Base-by-base conservation (phyloP, 768 basidiomycete genomes). In the Collybiopsis luxurians region DNA sequence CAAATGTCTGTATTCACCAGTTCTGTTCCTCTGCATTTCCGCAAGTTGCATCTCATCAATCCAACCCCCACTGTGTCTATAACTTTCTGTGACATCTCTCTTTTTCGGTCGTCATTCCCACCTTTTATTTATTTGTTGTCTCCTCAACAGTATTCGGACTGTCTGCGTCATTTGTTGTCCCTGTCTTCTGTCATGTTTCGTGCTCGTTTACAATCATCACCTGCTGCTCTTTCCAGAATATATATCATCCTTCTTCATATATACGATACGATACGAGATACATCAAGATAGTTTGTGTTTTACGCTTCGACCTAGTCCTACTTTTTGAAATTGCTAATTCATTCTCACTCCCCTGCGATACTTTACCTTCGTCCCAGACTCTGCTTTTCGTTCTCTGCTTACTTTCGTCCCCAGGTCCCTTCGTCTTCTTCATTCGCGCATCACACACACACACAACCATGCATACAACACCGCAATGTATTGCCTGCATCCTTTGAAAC, bases 91-190 rank as follows among this genome's bases (percentile, higher is more conserved):
- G 19, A 34, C 36, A 39, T 40, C 36, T 21, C 40, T 21, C 10
- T 23, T 40, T 34, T 12, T 3, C 17, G 10, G 27, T 30, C 24
- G 26, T 24, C 30, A 11, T 21, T 12, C 31, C 24, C 28, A 28
- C 36, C 7, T 21, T 24, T 38, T 51, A 51, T 51, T 21, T 51
- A 51, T 51, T 39, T 51, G 50, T 49, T 51, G 50, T 51, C 50
- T 51, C 23, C 17, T 31, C 30, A 27, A 9, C 40, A 15, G 15
- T 42, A 6, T 17, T 42, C n/a, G 50, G 36, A 51, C 36, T 51
- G 48, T 42, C 9, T 50, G 21, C 36, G 36, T 51, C 36, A 23
- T 24, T 38, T 49, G 48, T 51, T 51, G 50, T 51, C 50, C 19
- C 50, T 51, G 50, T 51, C 24, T 49, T 31, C 31, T 19, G n/a